These are phyloP conservation scores for Abrus precatorius DNA, from an alignment of 306 rosid species.

Conservation along the genomic window DNA sequence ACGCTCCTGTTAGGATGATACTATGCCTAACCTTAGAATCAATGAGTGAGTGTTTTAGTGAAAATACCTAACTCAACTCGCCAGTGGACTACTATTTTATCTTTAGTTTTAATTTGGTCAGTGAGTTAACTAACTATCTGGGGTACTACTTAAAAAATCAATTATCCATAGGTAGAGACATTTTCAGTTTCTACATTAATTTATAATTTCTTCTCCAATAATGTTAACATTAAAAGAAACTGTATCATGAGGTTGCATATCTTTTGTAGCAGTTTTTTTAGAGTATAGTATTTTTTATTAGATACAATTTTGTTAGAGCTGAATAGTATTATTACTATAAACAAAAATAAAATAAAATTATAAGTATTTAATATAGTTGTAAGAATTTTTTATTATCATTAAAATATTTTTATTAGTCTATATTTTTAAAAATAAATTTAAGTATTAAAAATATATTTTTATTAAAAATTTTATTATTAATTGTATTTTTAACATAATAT, in stretches of 20 bases:
- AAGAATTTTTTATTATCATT: too few relatives aligned
- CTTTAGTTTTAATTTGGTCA: not conserved
- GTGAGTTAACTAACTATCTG: too few relatives aligned
- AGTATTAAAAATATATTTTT: too few relatives aligned
- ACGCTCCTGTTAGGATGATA: not conserved
- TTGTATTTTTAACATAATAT: too few relatives aligned
- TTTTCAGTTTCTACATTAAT: not conserved
- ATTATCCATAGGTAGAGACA: not conserved
- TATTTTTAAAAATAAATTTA: too few relatives aligned
- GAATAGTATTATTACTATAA: too few relatives aligned
- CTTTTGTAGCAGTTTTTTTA: not conserved
- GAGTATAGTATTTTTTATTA: too few relatives aligned
- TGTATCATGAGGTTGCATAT: not conserved
- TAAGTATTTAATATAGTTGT: too few relatives aligned
- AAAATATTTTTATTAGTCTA: too few relatives aligned
- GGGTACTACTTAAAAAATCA: not conserved
- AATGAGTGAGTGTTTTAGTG: not conserved
- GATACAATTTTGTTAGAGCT: too few relatives aligned
- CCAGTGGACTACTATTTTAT: not conserved
- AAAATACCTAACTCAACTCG: not conserved
- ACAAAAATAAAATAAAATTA: too few relatives aligned
- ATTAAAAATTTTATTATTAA: too few relatives aligned
- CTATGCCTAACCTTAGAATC: constrained; percentile 1
- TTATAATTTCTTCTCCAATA: not conserved
- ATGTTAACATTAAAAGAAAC: not conserved